Evolutionary conservation across 768 basidiomycete genomes (phyloP).

Genomic region (Trametes villosa): DNA sequence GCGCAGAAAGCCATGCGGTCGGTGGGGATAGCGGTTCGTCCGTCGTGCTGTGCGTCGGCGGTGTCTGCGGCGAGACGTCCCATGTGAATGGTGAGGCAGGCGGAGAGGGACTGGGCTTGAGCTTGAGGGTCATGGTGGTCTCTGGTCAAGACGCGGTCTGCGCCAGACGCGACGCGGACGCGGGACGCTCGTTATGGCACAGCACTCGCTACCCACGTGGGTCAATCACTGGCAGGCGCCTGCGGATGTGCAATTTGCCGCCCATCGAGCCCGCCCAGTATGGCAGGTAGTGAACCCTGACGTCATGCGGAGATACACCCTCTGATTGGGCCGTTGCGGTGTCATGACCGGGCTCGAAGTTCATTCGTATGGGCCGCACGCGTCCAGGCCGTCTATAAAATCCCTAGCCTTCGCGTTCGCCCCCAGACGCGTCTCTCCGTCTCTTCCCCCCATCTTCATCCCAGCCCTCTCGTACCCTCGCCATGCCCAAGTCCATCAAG

Average conservation of each 20-base stretch:
- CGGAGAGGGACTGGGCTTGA: conserved; percentile 42
- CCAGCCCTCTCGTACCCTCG: not conserved
- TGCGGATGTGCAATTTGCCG: not conserved
- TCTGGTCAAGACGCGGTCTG: not conserved
- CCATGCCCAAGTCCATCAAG: conserved; percentile 22
- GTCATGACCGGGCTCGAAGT: conserved; percentile 1
- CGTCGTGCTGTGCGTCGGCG: conserved; percentile 39
- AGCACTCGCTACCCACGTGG: conserved; percentile 7
- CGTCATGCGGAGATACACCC: conserved; percentile 21
- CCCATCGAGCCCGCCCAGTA: not conserved
- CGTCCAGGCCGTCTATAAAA: conserved; percentile 21
- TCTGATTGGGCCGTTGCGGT: conserved; percentile 21
- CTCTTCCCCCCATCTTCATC: conserved; percentile 9
- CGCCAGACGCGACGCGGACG: too few species aligned
- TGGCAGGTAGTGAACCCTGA: conserved; percentile 12
- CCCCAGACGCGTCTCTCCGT: conserved; percentile 10
- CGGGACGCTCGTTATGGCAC: not conserved
- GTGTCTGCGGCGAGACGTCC: conserved; percentile 45
- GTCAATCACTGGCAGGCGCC: not conserved
- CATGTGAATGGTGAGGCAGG: conserved; percentile 66
- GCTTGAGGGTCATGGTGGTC: conserved; percentile 44
- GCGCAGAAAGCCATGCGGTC: conserved; percentile 82
- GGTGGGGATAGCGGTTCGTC: conserved; percentile 66
- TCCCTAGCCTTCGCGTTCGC: not conserved
- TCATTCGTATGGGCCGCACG: conserved; percentile 9